Percentiles rank a stretch among this genome's conserved stretches.
These are phyloP conservation scores for Saccharomyces hybrid DNA, from an alignment of 1,139 yeast genomes.

Conservation along the genomic window DNA sequence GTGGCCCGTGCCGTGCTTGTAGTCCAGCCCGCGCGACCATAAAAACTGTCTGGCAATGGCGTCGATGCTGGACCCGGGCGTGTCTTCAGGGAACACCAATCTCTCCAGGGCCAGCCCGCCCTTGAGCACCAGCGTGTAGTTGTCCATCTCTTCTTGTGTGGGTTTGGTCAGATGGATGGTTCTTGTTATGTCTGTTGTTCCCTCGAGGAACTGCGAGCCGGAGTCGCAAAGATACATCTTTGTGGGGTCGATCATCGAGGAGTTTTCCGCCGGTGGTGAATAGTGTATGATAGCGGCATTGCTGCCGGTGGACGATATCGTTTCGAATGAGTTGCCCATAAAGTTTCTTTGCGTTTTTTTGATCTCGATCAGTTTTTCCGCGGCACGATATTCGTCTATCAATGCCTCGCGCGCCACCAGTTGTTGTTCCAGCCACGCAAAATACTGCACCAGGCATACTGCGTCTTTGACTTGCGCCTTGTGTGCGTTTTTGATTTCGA, in stretches of 20 bases:
- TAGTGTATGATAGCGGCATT: slow-evolving; percentile 93
- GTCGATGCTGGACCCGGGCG: slow-evolving; percentile 79
- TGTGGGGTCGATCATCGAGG: slow-evolving; percentile 62
- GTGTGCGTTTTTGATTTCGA: slow-evolving; percentile 70
- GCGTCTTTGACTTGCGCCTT: slow-evolving; percentile 84
- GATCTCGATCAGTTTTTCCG: slow-evolving; percentile 55
- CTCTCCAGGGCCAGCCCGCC: slow-evolving; percentile 80
- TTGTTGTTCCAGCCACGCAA: slow-evolving; percentile 79
- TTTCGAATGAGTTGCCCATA: slow-evolving; percentile 80
- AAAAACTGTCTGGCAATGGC: slow-evolving; percentile 80
- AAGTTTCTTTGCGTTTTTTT: slow-evolving; percentile 57
- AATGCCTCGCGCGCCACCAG: slow-evolving; percentile 47
- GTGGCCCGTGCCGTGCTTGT: slow-evolving; percentile 95
- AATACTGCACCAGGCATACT: slow-evolving; percentile 65
- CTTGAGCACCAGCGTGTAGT: slow-evolving; percentile 84
- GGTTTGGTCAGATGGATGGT: slow-evolving; percentile 79
- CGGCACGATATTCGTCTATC: slow-evolving; percentile 75
- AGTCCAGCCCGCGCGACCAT: slow-evolving; percentile 84
- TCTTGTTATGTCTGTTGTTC: slow-evolving; percentile 94
- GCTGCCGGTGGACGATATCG: slow-evolving; percentile 88
- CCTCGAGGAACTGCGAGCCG: slow-evolving; percentile 90
- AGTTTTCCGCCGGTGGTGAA: slow-evolving; percentile 56
- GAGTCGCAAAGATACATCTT: slow-evolving; percentile 83
- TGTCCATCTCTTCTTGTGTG: slow-evolving; percentile 53
- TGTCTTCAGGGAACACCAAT: slow-evolving; percentile 77